Conservation (phyloP, 305 asterid species). For the Fraxinus albicans region DNA sequence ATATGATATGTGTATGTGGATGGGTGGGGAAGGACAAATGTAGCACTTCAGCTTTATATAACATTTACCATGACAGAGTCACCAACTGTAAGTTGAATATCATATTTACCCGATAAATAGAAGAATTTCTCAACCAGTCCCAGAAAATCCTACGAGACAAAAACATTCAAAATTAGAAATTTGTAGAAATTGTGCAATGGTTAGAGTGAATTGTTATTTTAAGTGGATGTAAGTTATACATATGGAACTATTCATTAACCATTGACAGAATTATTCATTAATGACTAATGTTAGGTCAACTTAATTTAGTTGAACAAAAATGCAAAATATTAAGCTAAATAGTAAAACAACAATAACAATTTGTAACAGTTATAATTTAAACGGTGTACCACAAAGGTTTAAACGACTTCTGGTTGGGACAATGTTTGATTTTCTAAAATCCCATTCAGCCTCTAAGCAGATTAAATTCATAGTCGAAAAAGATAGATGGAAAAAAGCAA, state of each 20-base stretch:
- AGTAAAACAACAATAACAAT: slow-evolving; percentile 6
- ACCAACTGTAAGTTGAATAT: slow-evolving; percentile 84
- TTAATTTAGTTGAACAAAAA: slow-evolving; percentile 2
- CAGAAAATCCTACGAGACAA: slow-evolving; percentile 79
- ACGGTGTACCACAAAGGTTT: neutral
- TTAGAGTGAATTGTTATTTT: neutral
- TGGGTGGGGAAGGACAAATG: slow-evolving; percentile 3
- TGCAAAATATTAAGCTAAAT: slow-evolving; percentile 1
- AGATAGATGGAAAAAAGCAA: slow-evolving; percentile 15
- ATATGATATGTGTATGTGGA: neutral
- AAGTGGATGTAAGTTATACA: neutral
- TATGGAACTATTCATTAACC: slow-evolving; percentile 4
- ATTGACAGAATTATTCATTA: neutral
- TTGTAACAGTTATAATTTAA: neutral
- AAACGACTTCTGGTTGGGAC: neutral
- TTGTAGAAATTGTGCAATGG: neutral
- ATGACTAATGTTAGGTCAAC: neutral
- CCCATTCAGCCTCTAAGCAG: slow-evolving; percentile 11
- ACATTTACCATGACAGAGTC: slow-evolving; percentile 77
- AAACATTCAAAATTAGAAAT: slow-evolving; percentile 13
- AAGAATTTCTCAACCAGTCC: slow-evolving; percentile 90
- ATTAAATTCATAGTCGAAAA: neutral
- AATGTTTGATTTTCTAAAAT: slow-evolving; percentile 10
- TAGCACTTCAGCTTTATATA: slow-evolving; percentile 5
- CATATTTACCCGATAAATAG: slow-evolving; percentile 82